These are phyloP conservation scores for Talaromyces rugulosus DNA, from an alignment of 2,329 filamentous ascomycete species.

Conservation along the genomic window DNA sequence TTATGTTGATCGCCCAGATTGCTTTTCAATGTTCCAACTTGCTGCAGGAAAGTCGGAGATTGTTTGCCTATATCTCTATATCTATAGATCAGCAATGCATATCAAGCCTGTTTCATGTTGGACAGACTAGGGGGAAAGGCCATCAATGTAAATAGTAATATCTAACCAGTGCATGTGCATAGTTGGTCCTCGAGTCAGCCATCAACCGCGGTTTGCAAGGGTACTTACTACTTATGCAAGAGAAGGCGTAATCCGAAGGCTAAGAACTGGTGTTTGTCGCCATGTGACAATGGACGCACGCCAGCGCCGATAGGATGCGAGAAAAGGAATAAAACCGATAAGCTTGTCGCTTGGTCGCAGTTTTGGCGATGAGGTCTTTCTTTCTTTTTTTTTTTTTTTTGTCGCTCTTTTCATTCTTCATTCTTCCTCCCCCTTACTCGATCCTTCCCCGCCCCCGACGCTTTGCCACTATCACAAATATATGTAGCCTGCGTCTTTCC, in stretches of 20 bases:
- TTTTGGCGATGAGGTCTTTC: neutral
- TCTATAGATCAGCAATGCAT: neutral
- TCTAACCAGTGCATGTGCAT: neutral
- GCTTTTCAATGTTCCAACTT: neutral
- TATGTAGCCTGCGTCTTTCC: no score
- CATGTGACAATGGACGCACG: neutral
- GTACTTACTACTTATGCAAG: neutral
- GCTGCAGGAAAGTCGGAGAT: no score
- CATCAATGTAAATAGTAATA: neutral
- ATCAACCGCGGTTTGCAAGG: neutral
- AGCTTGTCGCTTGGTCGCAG: neutral
- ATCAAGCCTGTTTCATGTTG: neutral
- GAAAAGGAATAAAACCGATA: neutral
- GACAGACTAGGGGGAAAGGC: neutral
- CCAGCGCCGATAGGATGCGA: neutral
- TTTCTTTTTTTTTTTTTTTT: neutral
- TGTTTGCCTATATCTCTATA: neutral
- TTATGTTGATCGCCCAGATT: neutral
- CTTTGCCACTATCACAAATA: neutral
- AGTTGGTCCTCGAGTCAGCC: neutral
- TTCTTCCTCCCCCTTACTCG: neutral
- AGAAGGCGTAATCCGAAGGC: neutral
- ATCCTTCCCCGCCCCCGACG: neutral
- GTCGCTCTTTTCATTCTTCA: neutral
- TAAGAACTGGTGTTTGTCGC: neutral